These are phyloP conservation scores for Corchorus capsularis DNA, from an alignment of 345 rosid species.

Conservation along the genomic window DNA sequence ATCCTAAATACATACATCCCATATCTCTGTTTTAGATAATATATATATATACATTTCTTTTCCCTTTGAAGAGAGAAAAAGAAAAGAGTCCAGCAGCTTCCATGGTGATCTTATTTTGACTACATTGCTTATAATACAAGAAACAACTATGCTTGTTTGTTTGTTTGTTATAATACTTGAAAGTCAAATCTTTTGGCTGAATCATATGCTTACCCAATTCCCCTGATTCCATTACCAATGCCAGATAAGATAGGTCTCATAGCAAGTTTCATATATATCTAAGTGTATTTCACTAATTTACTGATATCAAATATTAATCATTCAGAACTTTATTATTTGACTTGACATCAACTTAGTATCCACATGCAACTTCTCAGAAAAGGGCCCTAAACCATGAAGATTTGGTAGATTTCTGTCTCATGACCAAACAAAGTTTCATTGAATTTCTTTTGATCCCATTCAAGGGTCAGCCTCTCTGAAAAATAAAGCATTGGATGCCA, in stretches of 20 bases:
- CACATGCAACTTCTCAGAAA: constrained; percentile 4
- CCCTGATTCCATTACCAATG: not conserved
- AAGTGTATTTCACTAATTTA: not conserved
- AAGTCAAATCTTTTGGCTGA: not conserved
- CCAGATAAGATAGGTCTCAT: not conserved
- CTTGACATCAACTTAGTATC: constrained; percentile 1
- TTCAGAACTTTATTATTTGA: not conserved
- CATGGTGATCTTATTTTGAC: not conserved
- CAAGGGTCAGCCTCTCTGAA: not conserved
- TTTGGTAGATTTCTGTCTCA: constrained; percentile 18
- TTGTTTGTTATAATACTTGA: not conserved
- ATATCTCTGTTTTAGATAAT: not conserved
- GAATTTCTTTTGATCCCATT: not conserved
- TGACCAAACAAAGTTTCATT: constrained; percentile 2
- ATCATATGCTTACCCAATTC: not conserved
- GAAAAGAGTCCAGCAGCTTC: not conserved
- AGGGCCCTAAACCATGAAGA: constrained; percentile 10
- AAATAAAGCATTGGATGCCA: constrained; percentile 8
- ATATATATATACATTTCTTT: not conserved
- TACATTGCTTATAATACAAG: not conserved
- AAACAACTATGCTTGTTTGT: not conserved
- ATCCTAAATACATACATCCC: not conserved
- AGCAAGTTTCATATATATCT: not conserved
- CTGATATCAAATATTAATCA: not conserved
- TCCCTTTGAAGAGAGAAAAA: not conserved